Base-by-base conservation (phyloP, 805 yeast species). In the Hyphopichia homilentoma region DNA sequence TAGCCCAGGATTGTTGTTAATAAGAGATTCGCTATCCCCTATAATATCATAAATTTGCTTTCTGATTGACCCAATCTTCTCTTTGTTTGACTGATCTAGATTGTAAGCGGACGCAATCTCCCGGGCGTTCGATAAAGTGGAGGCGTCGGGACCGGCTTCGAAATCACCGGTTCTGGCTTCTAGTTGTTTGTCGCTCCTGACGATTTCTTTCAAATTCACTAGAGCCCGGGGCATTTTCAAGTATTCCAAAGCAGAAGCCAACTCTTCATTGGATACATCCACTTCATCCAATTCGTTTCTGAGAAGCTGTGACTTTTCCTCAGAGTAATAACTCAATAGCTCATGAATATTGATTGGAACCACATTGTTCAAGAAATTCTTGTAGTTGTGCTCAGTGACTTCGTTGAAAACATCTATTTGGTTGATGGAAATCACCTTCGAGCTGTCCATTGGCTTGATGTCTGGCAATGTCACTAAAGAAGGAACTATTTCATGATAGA, bases 301-400 rank as follows among this genome's bases (percentile, higher is more conserved):
- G 28, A 87, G 57, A 22, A 85, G 59, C 41, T 74, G 78, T 0
- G 96, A 90, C 55, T 86, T 84, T 52, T 85, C 88, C 52, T 90
- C 98, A 0, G 96, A 83, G 54, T 93, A 93, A 41, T 80, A 67
- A 40, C 96, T 85, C 33, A 86, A 75, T 45, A 84, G 78, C 57
- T 90, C 96, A 50, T 88, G 95, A 13, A 90, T 87, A 21, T 79
- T 75, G 50, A 88, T 67, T 2, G 97, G 97, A 5, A 93, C 77
- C 14, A 90, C 84, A 40, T 80, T 81, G 30, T 73, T 81, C 56
- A 86, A 86, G 28, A 90, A 66, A 39, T 79, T 81, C 42, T 57
- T 38, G 52, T 59, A 48, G 49, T 59, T 49, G 39, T 55, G 35
- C 35, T 61, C 70, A 58, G 64, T 56, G 32, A 68, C 48, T 35